Conservation (phyloP, 1,284 basidiomycete genomes). For the Gomphus sp. region DNA sequence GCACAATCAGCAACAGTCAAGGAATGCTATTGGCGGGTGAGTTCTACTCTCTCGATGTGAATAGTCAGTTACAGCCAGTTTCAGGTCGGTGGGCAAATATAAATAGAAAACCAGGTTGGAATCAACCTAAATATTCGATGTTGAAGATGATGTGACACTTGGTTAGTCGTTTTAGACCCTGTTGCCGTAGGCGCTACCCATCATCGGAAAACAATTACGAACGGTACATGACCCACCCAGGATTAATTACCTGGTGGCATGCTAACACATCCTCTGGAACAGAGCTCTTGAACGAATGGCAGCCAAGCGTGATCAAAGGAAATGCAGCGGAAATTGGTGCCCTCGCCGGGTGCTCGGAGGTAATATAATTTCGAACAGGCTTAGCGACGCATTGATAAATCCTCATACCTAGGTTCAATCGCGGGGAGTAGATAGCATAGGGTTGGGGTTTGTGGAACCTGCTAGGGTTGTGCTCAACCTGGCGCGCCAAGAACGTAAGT, state of each 20-base stretch:
- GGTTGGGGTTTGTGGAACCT: slow-evolving; percentile 70
- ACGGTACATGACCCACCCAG: slow-evolving; percentile 24
- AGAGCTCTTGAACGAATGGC: slow-evolving; percentile 79
- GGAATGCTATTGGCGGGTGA: slow-evolving; percentile 80
- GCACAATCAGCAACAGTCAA: slow-evolving; percentile 68
- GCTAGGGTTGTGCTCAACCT: slow-evolving; percentile 59
- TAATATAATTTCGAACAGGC: slow-evolving; percentile 18
- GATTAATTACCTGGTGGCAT: background rate
- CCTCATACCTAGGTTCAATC: slow-evolving; percentile 45
- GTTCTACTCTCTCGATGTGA: slow-evolving; percentile 11
- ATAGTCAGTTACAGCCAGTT: background rate
- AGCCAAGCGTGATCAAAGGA: slow-evolving; percentile 90
- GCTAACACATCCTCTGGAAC: slow-evolving; percentile 4
- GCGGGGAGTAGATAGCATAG: slow-evolving; percentile 86
- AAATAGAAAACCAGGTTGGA: slow-evolving; percentile 50
- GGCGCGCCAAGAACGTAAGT: slow-evolving; percentile 68
- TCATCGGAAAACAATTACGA: slow-evolving; percentile 56
- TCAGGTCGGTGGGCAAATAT: slow-evolving; percentile 57
- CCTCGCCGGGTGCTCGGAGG: slow-evolving; percentile 69
- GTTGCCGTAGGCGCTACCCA: slow-evolving; percentile 86
- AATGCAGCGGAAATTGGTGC: slow-evolving; percentile 88
- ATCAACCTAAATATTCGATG: background rate
- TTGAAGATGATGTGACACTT: background rate
- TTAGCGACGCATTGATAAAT: background rate
- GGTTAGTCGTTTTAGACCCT: slow-evolving; percentile 75